phyloP scores from a whole-genome alignment of 768 basidiomycete genomes.

The Leccinellum albellum region DNA sequence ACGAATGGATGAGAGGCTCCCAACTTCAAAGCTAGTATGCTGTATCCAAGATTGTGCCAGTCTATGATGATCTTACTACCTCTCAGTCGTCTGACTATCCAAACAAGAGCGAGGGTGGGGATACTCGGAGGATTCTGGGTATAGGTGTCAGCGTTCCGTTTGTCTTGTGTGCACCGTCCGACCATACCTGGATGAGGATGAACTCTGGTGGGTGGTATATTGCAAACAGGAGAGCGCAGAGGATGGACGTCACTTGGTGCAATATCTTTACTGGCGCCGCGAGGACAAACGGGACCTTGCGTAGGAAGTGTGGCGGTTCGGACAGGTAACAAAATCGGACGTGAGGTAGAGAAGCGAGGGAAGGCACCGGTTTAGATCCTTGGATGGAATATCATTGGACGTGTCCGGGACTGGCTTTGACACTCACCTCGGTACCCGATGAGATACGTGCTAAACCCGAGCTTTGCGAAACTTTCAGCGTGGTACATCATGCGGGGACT shows the following conservation, averaged over 20 bases:
- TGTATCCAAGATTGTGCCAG: constrained; percentile 98
- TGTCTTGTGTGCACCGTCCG: not conserved
- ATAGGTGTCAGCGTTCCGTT: not conserved
- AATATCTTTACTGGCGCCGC: constrained; percentile 80
- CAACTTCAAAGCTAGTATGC: constrained; percentile 82
- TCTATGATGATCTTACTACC: constrained; percentile 92
- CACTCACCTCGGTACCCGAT: constrained; percentile 81
- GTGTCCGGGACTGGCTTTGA: not conserved
- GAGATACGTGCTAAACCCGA: constrained; percentile 72
- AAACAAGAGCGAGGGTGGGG: constrained; percentile 85
- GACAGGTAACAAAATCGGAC: constrained; percentile 67
- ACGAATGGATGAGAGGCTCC: constrained; percentile 68
- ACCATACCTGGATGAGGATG: constrained; percentile 82
- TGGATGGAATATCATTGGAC: constrained; percentile 1
- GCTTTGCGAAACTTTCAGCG: constrained; percentile 83
- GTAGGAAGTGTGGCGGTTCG: constrained; percentile 54
- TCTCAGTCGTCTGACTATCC: constrained; percentile 61
- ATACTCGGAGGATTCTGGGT: constrained; percentile 93
- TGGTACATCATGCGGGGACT: constrained; percentile 99
- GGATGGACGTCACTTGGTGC: constrained; percentile 61
- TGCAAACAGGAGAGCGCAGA: constrained; percentile 56
- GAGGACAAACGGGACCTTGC: constrained; percentile 58
- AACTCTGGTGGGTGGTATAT: constrained; percentile 72
- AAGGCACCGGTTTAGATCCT: constrained; percentile 78
- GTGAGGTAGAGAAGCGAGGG: constrained; percentile 61